Percentiles rank a stretch among this genome's conserved stretches.
Conservation (phyloP, 225 moss, liverwort and hornwort species). For the Lunularia cruciata region DNA sequence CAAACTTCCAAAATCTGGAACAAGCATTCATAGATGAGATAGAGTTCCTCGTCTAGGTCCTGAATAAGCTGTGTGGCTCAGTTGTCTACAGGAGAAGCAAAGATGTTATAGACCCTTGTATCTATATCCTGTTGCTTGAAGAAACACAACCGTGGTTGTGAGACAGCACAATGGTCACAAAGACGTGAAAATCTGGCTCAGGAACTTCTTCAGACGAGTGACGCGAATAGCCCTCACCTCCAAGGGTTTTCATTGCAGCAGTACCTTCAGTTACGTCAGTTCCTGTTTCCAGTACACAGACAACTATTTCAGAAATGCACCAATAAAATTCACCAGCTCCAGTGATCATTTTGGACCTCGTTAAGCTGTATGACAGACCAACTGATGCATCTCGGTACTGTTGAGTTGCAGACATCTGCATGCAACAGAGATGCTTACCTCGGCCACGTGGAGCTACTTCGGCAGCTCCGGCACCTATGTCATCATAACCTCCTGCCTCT, state of each 20-base stretch:
- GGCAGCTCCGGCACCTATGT: constrained; percentile 42
- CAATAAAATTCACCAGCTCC: not conserved
- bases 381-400: not conserved
- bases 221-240: constrained; percentile 14
- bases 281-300: constrained; percentile 2
- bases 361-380: not conserved
- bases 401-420: not conserved
- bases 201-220: not conserved
- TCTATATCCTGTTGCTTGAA: too few relatives aligned
- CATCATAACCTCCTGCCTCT: constrained; percentile 82
- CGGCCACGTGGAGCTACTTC: constrained; percentile 76
- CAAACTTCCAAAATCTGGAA: too few relatives aligned
- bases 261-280: constrained; percentile 28
- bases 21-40: not conserved
- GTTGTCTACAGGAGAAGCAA: too few relatives aligned
- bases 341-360: not conserved
- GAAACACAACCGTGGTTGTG: not conserved
- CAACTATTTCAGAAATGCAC: not conserved
- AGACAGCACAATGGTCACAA: not conserved
- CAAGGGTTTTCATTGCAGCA: constrained; percentile 29
- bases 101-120: too few relatives aligned
- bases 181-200: not conserved
- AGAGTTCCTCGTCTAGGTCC: not conserved
- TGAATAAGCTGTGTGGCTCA: too few relatives aligned
- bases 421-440: constrained; percentile 29